Evolutionary conservation across 768 basidiomycete genomes (phyloP).

Genomic region (Fibroporia radiculosa): DNA sequence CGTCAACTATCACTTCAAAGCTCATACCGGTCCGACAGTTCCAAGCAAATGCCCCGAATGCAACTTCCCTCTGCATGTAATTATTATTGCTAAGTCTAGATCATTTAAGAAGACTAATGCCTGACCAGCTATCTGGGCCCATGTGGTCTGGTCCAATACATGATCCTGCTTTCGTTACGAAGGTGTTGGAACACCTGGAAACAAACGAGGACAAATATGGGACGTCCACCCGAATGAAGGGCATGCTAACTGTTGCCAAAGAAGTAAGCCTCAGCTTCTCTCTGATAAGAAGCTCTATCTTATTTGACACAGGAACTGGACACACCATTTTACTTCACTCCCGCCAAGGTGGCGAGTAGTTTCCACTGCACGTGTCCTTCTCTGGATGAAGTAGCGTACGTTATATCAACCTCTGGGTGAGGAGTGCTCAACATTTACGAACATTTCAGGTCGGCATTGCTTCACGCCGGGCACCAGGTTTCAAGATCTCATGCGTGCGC

Average conservation of each 20-base stretch:
- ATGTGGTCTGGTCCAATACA: conserved; percentile 96
- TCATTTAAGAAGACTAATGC: background rate
- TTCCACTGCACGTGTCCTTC: conserved; percentile 81
- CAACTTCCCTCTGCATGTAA: conserved; percentile 65
- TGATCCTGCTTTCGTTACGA: conserved; percentile 61
- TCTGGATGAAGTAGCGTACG: conserved; percentile 68
- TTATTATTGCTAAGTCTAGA: conserved; percentile 22
- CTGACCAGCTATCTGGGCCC: conserved; percentile 74
- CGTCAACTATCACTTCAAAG: conserved; percentile 63
- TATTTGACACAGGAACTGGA: conserved; percentile 60
- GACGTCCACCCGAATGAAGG: conserved; percentile 81
- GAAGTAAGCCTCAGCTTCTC: conserved; percentile 45
- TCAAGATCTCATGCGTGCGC: conserved; percentile 88
- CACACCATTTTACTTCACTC: conserved; percentile 83
- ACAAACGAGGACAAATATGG: conserved; percentile 58
- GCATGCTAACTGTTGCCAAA: conserved; percentile 88
- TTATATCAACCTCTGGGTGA: too few species aligned
- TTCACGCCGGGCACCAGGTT: conserved; percentile 76
- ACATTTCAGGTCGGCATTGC: conserved; percentile 66
- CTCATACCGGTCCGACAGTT: conserved; percentile 59
- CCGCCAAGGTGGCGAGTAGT: conserved; percentile 64
- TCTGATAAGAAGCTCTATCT: background rate
- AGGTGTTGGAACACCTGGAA: conserved; percentile 69
- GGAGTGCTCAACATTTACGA: too few species aligned
- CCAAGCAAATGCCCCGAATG: conserved; percentile 76